Base-by-base conservation (phyloP, 2,329 filamentous ascomycete genomes). In the Leptographium galeiforme region DNA sequence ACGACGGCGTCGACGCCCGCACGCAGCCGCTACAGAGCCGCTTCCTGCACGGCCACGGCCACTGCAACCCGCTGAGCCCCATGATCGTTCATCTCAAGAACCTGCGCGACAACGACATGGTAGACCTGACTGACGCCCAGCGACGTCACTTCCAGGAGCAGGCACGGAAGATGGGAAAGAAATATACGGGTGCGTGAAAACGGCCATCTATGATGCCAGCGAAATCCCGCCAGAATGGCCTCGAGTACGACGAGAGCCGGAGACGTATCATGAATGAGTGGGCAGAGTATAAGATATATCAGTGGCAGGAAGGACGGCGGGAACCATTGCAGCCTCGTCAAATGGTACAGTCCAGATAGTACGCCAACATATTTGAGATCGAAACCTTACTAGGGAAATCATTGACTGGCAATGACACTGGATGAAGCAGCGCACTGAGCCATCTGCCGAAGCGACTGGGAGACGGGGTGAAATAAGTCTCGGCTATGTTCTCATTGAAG, bases 51-150 rank as follows among this genome's bases (percentile, higher is more conserved):
- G 41, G 47, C 8, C 54, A 55, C 51, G 47, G 38, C 8, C 40
- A 52, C 32, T 55, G 54, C 51, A 55, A 55, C 48, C 54, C 54
- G 33, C 51, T 55, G 39, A 48, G 25, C 1, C 36, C 47, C 4
- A 51, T 55, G 45, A 50, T 55, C 10, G 43, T 47, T 6, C 16
- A 41, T 39, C 41, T 53, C 25, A 53, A 53, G 51, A 36, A 30
- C 12, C n/a, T 30, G 43, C 50, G 46, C 13, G 54, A 55, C 43
- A 19, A 8, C 11, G 33, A 52, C 8, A 30, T 36, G 13, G 36
- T 44, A 7, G 36, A 46, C 36, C 38, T 55, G 47, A 51, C 41
- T 16, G 18, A 30, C 7, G 32, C 8, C 11, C 54, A 55, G 43
- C 18, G 38, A 14, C 4, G 14, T 39, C 51, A 55, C 25, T 53